A percentile compares a stretch with the other conserved stretches of the same genome.
These are phyloP conservation scores for Wallacemonas rigidus DNA, from an alignment of 208 protist species.

Conservation along the genomic window DNA sequence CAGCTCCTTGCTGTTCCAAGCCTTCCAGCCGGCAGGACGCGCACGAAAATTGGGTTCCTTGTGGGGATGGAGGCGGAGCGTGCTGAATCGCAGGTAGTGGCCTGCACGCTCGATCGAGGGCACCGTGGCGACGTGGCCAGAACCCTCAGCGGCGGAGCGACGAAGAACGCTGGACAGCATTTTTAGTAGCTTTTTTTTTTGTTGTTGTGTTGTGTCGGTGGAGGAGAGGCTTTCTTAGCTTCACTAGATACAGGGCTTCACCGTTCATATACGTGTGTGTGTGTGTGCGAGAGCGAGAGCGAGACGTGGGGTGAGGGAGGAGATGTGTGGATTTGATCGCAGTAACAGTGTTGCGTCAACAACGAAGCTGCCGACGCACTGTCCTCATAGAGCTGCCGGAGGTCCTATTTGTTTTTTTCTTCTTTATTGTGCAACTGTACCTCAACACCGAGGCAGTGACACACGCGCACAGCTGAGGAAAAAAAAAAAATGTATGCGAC, in stretches of 20 bases:
- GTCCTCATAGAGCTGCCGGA: too few species aligned
- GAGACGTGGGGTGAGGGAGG: not conserved
- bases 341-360: too few species aligned
- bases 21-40: constrained; percentile 70
- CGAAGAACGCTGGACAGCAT: constrained; percentile 79
- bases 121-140: constrained; percentile 50
- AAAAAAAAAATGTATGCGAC: too few species aligned
- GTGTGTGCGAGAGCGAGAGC: constrained; percentile 15
- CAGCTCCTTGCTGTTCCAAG: constrained; percentile 73
- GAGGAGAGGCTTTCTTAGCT: not conserved
- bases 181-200: constrained; percentile 15
- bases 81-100: constrained; percentile 78
- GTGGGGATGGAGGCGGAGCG: constrained; percentile 70
- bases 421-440: too few species aligned
- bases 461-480: too few species aligned
- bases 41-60: constrained; percentile 79
- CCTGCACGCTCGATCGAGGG: constrained; percentile 71
- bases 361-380: too few species aligned
- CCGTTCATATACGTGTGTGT: not conserved
- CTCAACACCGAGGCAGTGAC: too few species aligned
- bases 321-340: too few species aligned
- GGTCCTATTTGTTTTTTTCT: too few species aligned
- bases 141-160: constrained; percentile 41
- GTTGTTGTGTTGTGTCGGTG: not conserved
- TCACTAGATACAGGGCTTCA: not conserved